phyloP scores from a whole-genome alignment of 148 eudicot genomes.

The Oxyria digyna region DNA sequence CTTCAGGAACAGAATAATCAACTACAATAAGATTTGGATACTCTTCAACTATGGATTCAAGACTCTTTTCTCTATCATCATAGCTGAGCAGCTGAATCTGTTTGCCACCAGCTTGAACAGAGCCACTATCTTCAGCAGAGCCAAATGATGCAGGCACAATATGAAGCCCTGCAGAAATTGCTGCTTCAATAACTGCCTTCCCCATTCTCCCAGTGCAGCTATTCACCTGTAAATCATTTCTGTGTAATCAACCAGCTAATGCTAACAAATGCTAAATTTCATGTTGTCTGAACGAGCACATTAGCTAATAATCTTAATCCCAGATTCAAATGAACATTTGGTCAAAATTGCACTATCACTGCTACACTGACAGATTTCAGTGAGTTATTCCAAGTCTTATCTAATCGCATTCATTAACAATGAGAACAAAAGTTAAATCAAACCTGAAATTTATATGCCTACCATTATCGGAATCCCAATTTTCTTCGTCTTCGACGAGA shows the following conservation, averaged over 20 bases:
- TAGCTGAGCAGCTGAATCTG: slow-evolving; percentile 59
- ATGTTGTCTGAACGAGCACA: too few species aligned
- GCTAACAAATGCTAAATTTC: not conserved
- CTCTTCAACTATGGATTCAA: slow-evolving; percentile 41
- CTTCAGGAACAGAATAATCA: slow-evolving; percentile 77
- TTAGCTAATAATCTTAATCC: not conserved
- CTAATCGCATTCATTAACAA: too few species aligned
- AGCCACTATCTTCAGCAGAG: slow-evolving; percentile 48
- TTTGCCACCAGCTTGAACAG: slow-evolving; percentile 52
- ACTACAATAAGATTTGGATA: slow-evolving; percentile 72
- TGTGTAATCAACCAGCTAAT: not conserved
- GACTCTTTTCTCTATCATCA: slow-evolving; percentile 43
- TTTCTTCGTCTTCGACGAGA: not conserved
- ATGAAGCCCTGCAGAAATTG: slow-evolving; percentile 54
- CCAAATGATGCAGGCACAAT: slow-evolving; percentile 72
- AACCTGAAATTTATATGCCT: not conserved
- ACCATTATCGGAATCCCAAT: not conserved
- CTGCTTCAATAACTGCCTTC: slow-evolving; percentile 82
- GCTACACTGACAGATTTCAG: too few species aligned
- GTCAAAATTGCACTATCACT: not conserved
- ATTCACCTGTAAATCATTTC: slow-evolving; percentile 44
- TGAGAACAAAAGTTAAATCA: not conserved
- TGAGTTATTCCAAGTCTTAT: too few species aligned
- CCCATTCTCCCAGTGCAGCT: slow-evolving; percentile 95
- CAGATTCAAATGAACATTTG: not conserved